phyloP scores from a whole-genome alignment of 371 early-diverging fungal genomes.

The Mortierella sp. region DNA sequence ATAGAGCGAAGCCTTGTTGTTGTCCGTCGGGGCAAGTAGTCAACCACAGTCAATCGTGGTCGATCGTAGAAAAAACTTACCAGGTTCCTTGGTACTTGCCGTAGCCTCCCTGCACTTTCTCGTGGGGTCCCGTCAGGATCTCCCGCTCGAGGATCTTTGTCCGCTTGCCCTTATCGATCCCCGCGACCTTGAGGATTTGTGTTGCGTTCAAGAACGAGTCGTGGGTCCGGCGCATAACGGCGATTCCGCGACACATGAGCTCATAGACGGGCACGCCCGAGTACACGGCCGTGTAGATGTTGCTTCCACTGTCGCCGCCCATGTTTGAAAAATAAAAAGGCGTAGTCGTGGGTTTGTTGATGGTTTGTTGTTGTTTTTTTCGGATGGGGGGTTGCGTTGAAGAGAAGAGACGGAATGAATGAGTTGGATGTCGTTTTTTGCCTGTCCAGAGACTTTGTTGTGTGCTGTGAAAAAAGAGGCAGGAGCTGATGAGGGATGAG shows the following conservation, averaged over 20 bases:
- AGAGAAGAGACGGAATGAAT: too few relatives aligned
- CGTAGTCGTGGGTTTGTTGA: neutral
- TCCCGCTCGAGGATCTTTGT: slow-evolving; percentile 95
- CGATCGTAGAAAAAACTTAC: slow-evolving; percentile 57
- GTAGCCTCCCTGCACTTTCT: slow-evolving; percentile 98
- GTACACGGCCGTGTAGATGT: slow-evolving; percentile 81
- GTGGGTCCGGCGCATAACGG: slow-evolving; percentile 91
- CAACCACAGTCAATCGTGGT: neutral
- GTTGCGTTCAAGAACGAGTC: slow-evolving; percentile 97
- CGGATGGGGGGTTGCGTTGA: neutral
- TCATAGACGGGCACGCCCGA: slow-evolving; percentile 91
- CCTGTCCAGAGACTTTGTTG: too few relatives aligned
- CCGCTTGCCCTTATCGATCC: slow-evolving; percentile 91
- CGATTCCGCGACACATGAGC: slow-evolving; percentile 83
- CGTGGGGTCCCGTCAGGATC: slow-evolving; percentile 86
- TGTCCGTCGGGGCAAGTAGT: neutral
- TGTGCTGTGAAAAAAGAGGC: too few relatives aligned
- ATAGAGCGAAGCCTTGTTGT: neutral
- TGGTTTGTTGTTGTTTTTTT: neutral
- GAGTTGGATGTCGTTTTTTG: too few relatives aligned
- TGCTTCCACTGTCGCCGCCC: slow-evolving; percentile 23
- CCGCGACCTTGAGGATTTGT: slow-evolving; percentile 97
- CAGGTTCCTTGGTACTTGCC: slow-evolving; percentile 98
- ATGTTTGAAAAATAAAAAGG: neutral
- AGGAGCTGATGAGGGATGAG: too few relatives aligned